Conservation (phyloP, 2,329 filamentous ascomycete species). For the Fusarium papillatum region DNA sequence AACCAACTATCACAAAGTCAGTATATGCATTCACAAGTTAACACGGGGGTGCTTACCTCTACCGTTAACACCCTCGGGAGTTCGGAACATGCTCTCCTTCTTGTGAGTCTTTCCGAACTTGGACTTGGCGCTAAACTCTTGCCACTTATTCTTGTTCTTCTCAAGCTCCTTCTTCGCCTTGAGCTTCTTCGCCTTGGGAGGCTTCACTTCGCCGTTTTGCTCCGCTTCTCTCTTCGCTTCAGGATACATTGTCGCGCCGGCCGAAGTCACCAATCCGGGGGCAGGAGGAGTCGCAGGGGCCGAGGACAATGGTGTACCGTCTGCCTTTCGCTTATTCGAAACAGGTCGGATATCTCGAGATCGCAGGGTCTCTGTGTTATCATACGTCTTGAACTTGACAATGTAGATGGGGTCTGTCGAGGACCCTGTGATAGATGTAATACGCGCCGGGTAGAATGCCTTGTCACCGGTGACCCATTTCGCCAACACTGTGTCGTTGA, state of each 20-base stretch:
- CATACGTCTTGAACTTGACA: conserved; percentile 95
- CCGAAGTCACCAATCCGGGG: conserved; percentile 64
- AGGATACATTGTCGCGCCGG: conserved; percentile 69
- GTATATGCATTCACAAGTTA: conserved; percentile 5
- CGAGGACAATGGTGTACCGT: conserved; percentile 72
- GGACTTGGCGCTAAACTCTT: conserved; percentile 87
- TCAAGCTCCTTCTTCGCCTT: conserved; percentile 94
- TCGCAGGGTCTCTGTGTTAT: conserved; percentile 84
- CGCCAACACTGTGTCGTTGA: conserved; percentile 91
- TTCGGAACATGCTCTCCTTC: conserved; percentile 98
- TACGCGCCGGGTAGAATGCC: conserved; percentile 90
- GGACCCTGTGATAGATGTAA: conserved; percentile 94
- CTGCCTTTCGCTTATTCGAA: conserved; percentile 87
- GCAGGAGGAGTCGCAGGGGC: conserved; percentile 53
- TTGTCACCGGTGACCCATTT: conserved; percentile 94
- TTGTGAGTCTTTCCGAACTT: conserved; percentile 77
- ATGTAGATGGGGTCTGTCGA: conserved; percentile 92
- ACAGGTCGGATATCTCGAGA: conserved; percentile 88
- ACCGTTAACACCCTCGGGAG: conserved; percentile 86
- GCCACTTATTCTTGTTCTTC: conserved; percentile 93
- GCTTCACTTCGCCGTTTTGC: conserved; percentile 77
- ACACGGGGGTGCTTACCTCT: conserved; percentile 72
- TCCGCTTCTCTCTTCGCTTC: conserved; percentile 74
- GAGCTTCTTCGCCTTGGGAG: conserved; percentile 87
- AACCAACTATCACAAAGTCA: conserved; percentile 78